Conservation (phyloP, 805 yeast species). For the Kodamaea kaohsiungensis region DNA sequence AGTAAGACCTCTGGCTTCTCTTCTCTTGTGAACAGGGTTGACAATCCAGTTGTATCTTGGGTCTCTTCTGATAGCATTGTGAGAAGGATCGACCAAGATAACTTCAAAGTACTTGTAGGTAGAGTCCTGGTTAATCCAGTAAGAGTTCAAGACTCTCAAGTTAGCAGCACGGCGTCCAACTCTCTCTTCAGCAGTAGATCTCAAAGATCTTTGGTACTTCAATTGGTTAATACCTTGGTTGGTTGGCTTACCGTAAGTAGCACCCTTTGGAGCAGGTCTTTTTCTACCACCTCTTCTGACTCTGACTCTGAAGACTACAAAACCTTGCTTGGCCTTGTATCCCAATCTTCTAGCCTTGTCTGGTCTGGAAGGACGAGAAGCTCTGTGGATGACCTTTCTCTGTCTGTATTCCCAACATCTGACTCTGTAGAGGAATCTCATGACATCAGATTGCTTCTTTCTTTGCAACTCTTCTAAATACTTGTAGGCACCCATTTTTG, state of each 20-base stretch:
- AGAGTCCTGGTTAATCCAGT: slow-evolving; percentile 99
- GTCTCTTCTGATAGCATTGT: slow-evolving; percentile 98
- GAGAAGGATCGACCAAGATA: slow-evolving; percentile 95
- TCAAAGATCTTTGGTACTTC: slow-evolving; percentile 98
- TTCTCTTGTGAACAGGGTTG: slow-evolving; percentile 99
- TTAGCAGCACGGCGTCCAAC: slow-evolving; percentile 98
- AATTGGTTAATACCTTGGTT: slow-evolving; percentile 99
- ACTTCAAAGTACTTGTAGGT: slow-evolving; percentile 99
- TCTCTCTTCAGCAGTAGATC: slow-evolving; percentile 99
- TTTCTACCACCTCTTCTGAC: slow-evolving; percentile 99
- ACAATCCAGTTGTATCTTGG: slow-evolving; percentile 99
- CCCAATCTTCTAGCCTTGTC: slow-evolving; percentile 99
- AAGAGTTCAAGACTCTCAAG: slow-evolving; percentile 98
- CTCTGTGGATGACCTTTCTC: slow-evolving; percentile 98
- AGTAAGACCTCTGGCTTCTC: slow-evolving; percentile 99
- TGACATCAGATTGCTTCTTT: slow-evolving; percentile 99
- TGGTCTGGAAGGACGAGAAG: slow-evolving; percentile 98
- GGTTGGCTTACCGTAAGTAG: slow-evolving; percentile 99
- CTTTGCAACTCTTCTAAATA: slow-evolving; percentile 98
- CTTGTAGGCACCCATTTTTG: slow-evolving; percentile 98
- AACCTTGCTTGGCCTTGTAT: slow-evolving; percentile 99
- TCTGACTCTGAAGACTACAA: slow-evolving; percentile 97
- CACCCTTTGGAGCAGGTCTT: slow-evolving; percentile 99
- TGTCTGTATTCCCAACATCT: slow-evolving; percentile 99
- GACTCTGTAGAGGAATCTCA: slow-evolving; percentile 98